A percentile compares a stretch with the other conserved stretches of the same genome.
These are phyloP conservation scores for Plicaturopsis crispa DNA, from an alignment of 768 basidiomycete genomes.

Conservation along the genomic window DNA sequence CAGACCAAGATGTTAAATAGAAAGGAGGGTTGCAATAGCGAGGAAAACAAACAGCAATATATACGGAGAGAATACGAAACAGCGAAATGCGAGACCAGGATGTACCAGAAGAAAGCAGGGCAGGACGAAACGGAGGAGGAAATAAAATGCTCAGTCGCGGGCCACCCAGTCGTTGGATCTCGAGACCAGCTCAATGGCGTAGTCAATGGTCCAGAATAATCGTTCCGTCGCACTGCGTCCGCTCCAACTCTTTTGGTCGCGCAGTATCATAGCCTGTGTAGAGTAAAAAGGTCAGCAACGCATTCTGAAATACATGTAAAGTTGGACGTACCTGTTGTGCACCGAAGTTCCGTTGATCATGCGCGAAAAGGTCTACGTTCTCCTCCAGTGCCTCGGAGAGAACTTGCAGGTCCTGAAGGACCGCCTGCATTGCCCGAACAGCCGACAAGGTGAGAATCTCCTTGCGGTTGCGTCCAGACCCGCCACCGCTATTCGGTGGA, in stretches of 20 bases:
- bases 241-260: conserved; percentile 96
- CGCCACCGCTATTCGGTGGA: conserved; percentile 35
- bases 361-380: conserved; percentile 86
- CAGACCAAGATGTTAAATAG: too few relatives aligned
- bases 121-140: conserved; percentile 1
- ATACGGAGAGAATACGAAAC: background rate
- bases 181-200: conserved; percentile 79
- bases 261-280: conserved; percentile 83
- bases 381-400: conserved; percentile 86
- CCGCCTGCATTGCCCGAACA: conserved; percentile 76
- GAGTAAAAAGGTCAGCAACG: conserved; percentile 4
- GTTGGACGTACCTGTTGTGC: conserved; percentile 80
- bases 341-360: conserved; percentile 91
- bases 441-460: conserved; percentile 68
- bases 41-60: background rate
- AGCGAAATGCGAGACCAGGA: background rate
- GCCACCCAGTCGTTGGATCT: conserved; percentile 84
- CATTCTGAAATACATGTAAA: conserved; percentile 1
- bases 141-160: conserved; percentile 39
- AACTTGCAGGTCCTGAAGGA: conserved; percentile 81
- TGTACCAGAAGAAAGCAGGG: conserved; percentile 1
- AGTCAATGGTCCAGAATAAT: conserved; percentile 89
- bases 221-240: conserved; percentile 85
- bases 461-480: conserved; percentile 63
- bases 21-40: background rate